A percentile compares a stretch with the other conserved stretches of the same genome.
Evolutionary conservation across 306 rosid species (phyloP).

Genomic region (Crotalaria pallida): DNA sequence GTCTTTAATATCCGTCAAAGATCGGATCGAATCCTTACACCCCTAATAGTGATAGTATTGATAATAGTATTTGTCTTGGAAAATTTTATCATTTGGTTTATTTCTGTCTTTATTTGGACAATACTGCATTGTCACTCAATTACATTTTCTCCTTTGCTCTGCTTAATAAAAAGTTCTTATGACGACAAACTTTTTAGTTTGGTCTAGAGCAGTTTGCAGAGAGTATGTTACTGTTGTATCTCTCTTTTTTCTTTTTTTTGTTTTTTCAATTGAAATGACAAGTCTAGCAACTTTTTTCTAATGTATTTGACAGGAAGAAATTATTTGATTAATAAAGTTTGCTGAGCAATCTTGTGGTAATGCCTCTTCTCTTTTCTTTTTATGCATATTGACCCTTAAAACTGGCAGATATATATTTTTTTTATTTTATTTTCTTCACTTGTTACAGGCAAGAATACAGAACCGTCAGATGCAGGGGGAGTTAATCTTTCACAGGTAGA

Average conservation of each 20-base stretch:
- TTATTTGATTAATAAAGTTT: constrained; percentile 71
- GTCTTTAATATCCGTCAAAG: no score
- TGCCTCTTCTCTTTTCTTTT: constrained; percentile 10
- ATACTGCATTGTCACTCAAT: no score
- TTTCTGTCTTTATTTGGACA: no score
- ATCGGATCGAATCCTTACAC: no score
- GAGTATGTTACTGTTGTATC: constrained; percentile 42
- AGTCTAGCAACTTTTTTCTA: constrained; percentile 7
- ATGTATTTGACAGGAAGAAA: constrained; percentile 68
- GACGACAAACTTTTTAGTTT: no score
- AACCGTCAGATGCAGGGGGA: constrained; percentile 47
- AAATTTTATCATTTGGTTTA: no score
- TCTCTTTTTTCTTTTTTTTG: not conserved
- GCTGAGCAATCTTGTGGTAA: constrained; percentile 79
- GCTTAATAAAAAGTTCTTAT: no score
- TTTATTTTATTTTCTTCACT: constrained; percentile 29
- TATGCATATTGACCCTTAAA: not conserved
- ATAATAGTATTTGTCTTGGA: no score
- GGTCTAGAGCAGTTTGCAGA: constrained; percentile 67
- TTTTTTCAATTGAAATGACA: not conserved
- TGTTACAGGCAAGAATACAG: constrained; percentile 61
- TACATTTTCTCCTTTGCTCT: no score
- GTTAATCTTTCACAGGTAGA: constrained; percentile 67
- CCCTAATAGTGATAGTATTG: no score
- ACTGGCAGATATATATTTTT: not conserved